Conservation (phyloP, 148 eudicot species). For the Heliosperma pusillum region DNA sequence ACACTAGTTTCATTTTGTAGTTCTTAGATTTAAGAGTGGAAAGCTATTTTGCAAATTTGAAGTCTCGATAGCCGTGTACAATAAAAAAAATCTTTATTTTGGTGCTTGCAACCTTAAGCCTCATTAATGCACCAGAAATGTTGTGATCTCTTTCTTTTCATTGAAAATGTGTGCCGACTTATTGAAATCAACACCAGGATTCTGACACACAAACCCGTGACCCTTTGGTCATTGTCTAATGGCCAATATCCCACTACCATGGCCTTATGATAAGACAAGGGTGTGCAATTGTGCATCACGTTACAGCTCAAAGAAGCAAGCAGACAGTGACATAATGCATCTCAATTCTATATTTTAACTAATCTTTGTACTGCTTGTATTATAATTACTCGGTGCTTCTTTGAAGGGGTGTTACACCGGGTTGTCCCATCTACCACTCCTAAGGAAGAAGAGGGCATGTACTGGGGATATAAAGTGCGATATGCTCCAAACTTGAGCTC, state of each 20-base stretch:
- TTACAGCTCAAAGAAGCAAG: background rate
- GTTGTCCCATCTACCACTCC: constrained; percentile 73
- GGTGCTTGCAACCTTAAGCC: too few species aligned
- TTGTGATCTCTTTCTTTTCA: too few species aligned
- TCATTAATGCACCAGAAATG: too few species aligned
- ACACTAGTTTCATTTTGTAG: background rate
- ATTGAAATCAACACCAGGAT: too few species aligned
- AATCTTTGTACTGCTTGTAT: constrained; percentile 15
- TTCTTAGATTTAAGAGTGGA: background rate
- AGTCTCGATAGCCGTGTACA: background rate
- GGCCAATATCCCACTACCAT: too few species aligned
- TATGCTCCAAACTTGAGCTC: constrained; percentile 88
- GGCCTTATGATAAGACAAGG: background rate
- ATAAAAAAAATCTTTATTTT: too few species aligned
- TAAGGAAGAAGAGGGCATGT: constrained; percentile 65
- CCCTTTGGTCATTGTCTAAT: too few species aligned
- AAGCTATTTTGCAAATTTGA: background rate
- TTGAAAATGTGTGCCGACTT: too few species aligned
- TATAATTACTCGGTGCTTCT: constrained; percentile 21
- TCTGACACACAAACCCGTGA: too few species aligned
- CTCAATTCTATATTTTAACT: constrained; percentile 9
- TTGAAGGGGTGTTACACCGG: constrained; percentile 48
- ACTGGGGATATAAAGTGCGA: constrained; percentile 97
- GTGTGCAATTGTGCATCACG: background rate
- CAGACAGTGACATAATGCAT: background rate